phyloP scores from a whole-genome alignment of 192 early-diverging fungal species.

The Entomortierella parvispora region DNA sequence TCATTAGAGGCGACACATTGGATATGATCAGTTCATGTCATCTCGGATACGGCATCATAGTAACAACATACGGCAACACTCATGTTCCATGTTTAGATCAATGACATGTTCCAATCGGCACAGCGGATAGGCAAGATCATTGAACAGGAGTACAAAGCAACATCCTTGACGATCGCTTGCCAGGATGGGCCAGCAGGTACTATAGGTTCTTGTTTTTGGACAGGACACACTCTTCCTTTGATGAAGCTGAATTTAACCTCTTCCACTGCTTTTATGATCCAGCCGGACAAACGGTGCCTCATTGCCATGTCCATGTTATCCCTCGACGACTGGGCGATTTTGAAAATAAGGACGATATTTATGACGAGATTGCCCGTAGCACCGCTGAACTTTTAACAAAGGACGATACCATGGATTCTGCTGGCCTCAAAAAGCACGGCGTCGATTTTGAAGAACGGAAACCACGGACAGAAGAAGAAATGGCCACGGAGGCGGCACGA shows the following conservation, averaged over 20 bases:
- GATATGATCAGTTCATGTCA: too few relatives aligned
- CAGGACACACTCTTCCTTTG: neutral
- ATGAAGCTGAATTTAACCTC: neutral
- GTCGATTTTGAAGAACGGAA: slow-evolving; percentile 78
- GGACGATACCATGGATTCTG: neutral
- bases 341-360: slow-evolving; percentile 89
- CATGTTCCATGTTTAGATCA: slow-evolving; percentile 52
- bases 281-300: slow-evolving; percentile 78
- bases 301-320: slow-evolving; percentile 93
- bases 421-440: slow-evolving; percentile 3
- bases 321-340: slow-evolving; percentile 85
- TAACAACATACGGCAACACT: too few relatives aligned
- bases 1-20: too few relatives aligned
- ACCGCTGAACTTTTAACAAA: slow-evolving; percentile 37
- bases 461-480: slow-evolving; percentile 80
- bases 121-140: slow-evolving; percentile 80
- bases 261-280: neutral
- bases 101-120: slow-evolving; percentile 83
- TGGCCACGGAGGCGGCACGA: slow-evolving; percentile 74
- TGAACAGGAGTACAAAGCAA: slow-evolving; percentile 76
- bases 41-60: too few relatives aligned
- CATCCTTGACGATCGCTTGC: slow-evolving; percentile 82
- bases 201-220: neutral
- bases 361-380: slow-evolving; percentile 75
- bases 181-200: slow-evolving; percentile 83